These are phyloP conservation scores for Apiospora pterosperma DNA, from an alignment of 2,329 filamentous ascomycete genomes.

Conservation along the genomic window DNA sequence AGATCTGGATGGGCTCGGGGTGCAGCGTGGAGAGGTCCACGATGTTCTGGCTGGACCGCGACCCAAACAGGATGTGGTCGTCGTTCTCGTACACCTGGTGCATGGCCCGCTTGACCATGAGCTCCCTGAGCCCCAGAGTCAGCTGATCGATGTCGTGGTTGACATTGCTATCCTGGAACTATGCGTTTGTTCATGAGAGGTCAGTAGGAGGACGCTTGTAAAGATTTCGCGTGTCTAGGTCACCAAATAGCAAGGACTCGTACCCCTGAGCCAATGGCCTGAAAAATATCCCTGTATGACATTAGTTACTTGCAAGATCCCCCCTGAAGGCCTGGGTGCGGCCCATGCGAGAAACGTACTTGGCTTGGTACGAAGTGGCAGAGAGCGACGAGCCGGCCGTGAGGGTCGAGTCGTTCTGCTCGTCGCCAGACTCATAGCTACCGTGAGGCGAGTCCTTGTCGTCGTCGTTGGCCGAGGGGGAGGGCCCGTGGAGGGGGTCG, in stretches of 20 bases:
- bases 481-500: slow-evolving; percentile 33
- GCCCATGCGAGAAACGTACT: neutral
- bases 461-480: neutral
- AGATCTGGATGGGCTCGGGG: slow-evolving; percentile 40
- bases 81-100: neutral
- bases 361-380: neutral
- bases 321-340: neutral
- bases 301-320: neutral
- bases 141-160: neutral
- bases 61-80: neutral
- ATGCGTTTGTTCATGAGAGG: neutral
- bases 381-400: neutral
- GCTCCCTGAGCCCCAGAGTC: neutral
- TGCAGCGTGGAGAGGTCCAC: slow-evolving; percentile 36
- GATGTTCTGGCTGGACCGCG: neutral
- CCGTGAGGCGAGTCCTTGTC: neutral
- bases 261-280: neutral
- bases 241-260: neutral
- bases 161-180: neutral
- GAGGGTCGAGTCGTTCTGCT: neutral
- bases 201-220: neutral
- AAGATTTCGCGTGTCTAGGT: neutral
- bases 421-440: neutral
- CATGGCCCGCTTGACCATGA: neutral
- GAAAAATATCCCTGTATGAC: neutral